A percentile compares a stretch with the other conserved stretches of the same genome.
Conservation (phyloP, 208 protist species). For the Leishmania tropica region DNA sequence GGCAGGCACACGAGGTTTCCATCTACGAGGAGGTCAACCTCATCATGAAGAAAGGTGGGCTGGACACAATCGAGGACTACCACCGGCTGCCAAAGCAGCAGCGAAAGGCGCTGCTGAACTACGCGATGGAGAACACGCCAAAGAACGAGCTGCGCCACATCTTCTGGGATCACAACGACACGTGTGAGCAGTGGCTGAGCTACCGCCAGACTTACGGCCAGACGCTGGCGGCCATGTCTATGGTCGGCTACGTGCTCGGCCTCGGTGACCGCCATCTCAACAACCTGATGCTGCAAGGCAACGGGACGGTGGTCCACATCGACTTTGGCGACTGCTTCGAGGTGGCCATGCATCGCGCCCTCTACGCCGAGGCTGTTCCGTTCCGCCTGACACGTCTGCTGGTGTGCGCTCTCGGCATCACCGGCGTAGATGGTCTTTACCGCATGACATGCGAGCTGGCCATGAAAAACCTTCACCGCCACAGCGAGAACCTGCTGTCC, state of each 20-base stretch:
- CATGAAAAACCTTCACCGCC: slow-evolving; percentile 98
- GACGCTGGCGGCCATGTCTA: slow-evolving; percentile 99
- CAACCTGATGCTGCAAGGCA: slow-evolving; percentile 99
- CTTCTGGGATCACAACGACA: slow-evolving; percentile 97
- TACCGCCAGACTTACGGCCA: slow-evolving; percentile 98
- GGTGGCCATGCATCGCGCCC: slow-evolving; percentile 98
- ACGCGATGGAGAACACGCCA: slow-evolving; percentile 94
- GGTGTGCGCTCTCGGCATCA: slow-evolving; percentile 98
- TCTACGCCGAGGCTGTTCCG: slow-evolving; percentile 99
- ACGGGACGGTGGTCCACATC: slow-evolving; percentile 99
- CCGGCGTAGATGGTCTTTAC: slow-evolving; percentile 99
- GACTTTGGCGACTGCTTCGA: slow-evolving; percentile 99
- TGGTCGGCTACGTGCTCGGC: slow-evolving; percentile 98
- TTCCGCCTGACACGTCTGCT: slow-evolving; percentile 99
- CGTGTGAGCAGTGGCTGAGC: slow-evolving; percentile 99
- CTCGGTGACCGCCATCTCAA: slow-evolving; percentile 99
- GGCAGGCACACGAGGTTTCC: slow-evolving; percentile 66
- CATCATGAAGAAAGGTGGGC: slow-evolving; percentile 69
- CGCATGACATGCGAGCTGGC: slow-evolving; percentile 97
- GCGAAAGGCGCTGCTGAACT: slow-evolving; percentile 88
- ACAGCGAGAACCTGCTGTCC: slow-evolving; percentile 99
- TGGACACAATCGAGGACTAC: slow-evolving; percentile 86
- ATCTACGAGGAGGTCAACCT: slow-evolving; percentile 90
- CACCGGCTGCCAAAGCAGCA: slow-evolving; percentile 77
- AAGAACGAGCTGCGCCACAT: slow-evolving; percentile 96